Base-by-base conservation (phyloP, 148 eudicot species). In the Chenopodium suecicum region DNA sequence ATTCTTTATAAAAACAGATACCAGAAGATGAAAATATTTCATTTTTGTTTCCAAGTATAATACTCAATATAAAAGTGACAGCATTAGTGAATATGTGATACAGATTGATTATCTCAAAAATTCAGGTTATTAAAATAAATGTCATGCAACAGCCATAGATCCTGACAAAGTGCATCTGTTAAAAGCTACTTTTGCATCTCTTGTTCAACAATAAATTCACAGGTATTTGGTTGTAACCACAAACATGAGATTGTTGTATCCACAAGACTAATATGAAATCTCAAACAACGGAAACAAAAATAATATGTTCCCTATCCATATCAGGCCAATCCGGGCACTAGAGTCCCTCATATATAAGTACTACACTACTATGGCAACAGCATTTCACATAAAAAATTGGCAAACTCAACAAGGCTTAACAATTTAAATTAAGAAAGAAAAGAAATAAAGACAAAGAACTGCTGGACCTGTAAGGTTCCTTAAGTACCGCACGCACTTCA, bases 401-500 rank as follows among this genome's bases (percentile, higher is more conserved):
- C n/a, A 25, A 25, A 34, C 19, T 46, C 27, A 67, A 70, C 34
- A 16, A 32, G 73, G 65, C 64, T 37, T 62, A 66, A 6, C 2
- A 79, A 20, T 56, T 54, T 41, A 29, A 46, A 47, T 20, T 8
- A 13, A 63, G 34, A 74, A 14, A 58, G 69, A 58, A 74, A 2
- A 23, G 76, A 74, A 48, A 52, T 50, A 67, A 14, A 84, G 72
- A 70, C 19, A 73, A 84, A 64, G 67, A 63, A 66, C 58, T n/a
- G 46, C 77, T 27, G 78, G 77, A 96, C 99, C 99, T 96, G 94
- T 96, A 96, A 80, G 99, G 99, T 88, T 96, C 99, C 89, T 91
- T 92, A 75, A 88, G 90, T 65, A 88, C 90, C 77, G 97, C 89
- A 72, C 77, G 90, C 82, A 96, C 91, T 88, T 91, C 99, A 54